These are phyloP conservation scores for Stereocaulon alpinum DNA, from an alignment of 495 filamentous ascomycete species.

Conservation along the genomic window DNA sequence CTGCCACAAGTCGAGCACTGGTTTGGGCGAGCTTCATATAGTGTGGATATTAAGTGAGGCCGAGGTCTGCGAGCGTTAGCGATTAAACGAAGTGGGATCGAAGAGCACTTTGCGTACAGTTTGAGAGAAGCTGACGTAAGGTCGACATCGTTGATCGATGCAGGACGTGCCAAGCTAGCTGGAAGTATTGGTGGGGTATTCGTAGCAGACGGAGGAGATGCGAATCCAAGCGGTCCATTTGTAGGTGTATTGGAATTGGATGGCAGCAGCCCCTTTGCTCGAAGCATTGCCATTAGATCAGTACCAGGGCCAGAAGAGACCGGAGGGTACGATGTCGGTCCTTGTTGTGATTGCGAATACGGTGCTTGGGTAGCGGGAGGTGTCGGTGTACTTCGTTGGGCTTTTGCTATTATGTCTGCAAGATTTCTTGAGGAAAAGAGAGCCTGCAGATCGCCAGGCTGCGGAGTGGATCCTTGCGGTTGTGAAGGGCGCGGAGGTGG, in stretches of 20 bases:
- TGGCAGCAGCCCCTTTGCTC: conserved; percentile 40
- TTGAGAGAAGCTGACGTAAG: conserved; percentile 67
- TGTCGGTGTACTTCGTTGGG: conserved; percentile 28
- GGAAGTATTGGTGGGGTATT: conserved; percentile 20
- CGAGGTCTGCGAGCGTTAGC: conserved; percentile 51
- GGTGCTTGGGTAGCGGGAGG: conserved; percentile 13
- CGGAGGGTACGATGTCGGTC: conserved; percentile 27
- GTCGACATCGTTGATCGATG: conserved; percentile 45
- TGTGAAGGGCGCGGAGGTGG: conserved; percentile 23
- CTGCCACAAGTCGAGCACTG: conserved; percentile 86
- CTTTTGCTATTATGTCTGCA: conserved; percentile 39
- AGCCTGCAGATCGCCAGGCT: conserved; percentile 31
- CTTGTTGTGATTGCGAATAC: conserved; percentile 1
- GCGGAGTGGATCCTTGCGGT: conserved; percentile 29
- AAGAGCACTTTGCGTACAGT: conserved; percentile 45
- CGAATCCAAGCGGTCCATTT: conserved; percentile 20
- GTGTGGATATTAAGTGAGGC: conserved; percentile 54
- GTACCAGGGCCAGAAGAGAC: conserved; percentile 32
- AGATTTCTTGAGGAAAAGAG: conserved; percentile 39
- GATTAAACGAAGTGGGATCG: conserved; percentile 16
- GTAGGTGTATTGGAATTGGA: conserved; percentile 23
- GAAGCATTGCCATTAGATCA: conserved; percentile 36
- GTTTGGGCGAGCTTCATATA: conserved; percentile 72
- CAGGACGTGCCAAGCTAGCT: conserved; percentile 13
- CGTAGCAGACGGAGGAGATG: conserved; percentile 21